Base-by-base conservation (phyloP, 2,329 filamentous ascomycete genomes). In the Alternaria atra region DNA sequence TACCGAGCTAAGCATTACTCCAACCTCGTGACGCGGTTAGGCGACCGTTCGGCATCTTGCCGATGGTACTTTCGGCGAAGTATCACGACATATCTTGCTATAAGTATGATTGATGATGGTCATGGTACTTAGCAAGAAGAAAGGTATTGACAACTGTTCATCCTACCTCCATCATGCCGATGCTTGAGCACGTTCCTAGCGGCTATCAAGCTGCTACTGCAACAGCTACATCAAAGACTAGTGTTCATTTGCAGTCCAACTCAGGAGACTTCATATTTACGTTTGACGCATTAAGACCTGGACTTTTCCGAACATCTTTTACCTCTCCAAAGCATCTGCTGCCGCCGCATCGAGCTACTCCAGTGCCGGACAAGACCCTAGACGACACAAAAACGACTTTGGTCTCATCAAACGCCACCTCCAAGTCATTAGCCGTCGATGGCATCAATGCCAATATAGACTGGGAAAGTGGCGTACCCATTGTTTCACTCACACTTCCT, bases 271-370 rank as follows among this genome's bases (percentile, higher is more conserved):
- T 87, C 60, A 76, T 83, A 15, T 92, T 91, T 72, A 82, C 82
- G 0, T 90, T 92, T 63, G 86, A 91, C 71, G 82, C 85, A 0
- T 68, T 92, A 30, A 83, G 85, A 15, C 80, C 84, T 20, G 89
- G 89, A 52, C 79, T 91, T 15, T 92, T 91, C 77, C 82, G 89
- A 42, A 90, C 89, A 1, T 89, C 87, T 0, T 91, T 91, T 71
- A 84, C 85, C 1, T 89, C 89, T 0, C 70, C 81, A 13, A 81
- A 83, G 2, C 89, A 91, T 69, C 86, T 86, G 6, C 73, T 90
- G 2, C 88, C 90, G 29, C 89, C 89, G 1, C 87, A 87, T 68
- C 89, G 89, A 7, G 90, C 87, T 55, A 82, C 86, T 5, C 75
- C 74, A 7, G 80, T 81, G n/a, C 84, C 84, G 1, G 62, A 73